These are phyloP conservation scores for Herpotrichia juniperi DNA, from an alignment of 2,329 filamentous ascomycete species.

Conservation along the genomic window DNA sequence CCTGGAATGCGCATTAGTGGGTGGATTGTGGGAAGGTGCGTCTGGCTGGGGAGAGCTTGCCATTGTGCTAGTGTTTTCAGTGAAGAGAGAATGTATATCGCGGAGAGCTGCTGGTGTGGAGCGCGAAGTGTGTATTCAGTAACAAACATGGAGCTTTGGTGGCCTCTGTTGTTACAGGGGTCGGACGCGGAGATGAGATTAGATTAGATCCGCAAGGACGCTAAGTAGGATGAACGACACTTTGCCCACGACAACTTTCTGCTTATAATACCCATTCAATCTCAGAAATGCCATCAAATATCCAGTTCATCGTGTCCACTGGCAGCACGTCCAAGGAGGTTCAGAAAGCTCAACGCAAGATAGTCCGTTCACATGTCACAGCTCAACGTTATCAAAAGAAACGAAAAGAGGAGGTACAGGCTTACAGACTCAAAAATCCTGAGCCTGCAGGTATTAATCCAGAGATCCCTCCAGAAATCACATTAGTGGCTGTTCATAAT, in stretches of 20 bases:
- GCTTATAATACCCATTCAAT: background rate
- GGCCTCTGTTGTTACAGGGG: conserved; percentile 5
- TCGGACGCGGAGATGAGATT: conserved; percentile 5
- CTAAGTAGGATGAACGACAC: background rate
- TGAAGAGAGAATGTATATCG: background rate
- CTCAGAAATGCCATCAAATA: background rate
- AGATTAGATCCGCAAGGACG: conserved; percentile 5
- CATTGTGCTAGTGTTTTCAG: conserved; percentile 24
- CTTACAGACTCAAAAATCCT: background rate
- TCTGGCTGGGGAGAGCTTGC: conserved; percentile 21
- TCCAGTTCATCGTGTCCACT: background rate
- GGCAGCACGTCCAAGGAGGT: background rate
- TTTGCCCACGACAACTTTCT: background rate
- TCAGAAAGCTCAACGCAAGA: background rate
- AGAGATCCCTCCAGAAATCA: background rate
- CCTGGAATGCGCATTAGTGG: conserved; percentile 53
- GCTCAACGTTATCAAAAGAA: background rate
- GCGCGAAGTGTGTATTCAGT: conserved; percentile 1
- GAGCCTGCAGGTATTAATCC: background rate
- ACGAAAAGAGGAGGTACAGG: background rate
- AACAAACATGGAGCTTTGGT: background rate
- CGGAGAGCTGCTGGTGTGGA: background rate
- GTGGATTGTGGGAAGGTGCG: conserved; percentile 28
- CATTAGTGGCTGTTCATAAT: background rate
- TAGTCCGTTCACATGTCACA: background rate